phyloP scores from a whole-genome alignment of 1,284 basidiomycete genomes.

The Ganoderma resinaceum region DNA sequence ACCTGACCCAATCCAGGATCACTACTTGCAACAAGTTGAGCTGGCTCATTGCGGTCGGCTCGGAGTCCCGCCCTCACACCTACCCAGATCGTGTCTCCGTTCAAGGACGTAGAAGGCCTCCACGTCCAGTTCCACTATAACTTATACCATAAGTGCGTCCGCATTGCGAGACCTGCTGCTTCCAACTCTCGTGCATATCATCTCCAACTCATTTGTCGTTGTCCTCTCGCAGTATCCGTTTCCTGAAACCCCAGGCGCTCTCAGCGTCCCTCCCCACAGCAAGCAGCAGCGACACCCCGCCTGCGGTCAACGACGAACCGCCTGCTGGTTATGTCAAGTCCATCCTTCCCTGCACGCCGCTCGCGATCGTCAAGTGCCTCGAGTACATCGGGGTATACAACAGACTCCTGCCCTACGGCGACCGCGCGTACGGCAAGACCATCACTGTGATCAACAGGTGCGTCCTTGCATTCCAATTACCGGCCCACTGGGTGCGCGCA shows the following conservation, averaged over 20 bases:
- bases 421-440: conserved; percentile 92
- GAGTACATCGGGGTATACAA: conserved; percentile 95
- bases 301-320: conserved; percentile 62
- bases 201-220: neutral
- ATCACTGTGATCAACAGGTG: conserved; percentile 95
- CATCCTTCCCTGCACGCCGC: conserved; percentile 95
- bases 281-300: conserved; percentile 36
- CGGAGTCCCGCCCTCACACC: conserved; percentile 16
- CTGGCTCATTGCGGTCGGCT: conserved; percentile 4
- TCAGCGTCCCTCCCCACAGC: conserved; percentile 50
- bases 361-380: conserved; percentile 95
- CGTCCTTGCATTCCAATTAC: conserved; percentile 27
- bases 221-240: conserved; percentile 67
- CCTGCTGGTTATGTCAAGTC: conserved; percentile 90
- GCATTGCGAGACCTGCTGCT: neutral
- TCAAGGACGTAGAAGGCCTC: conserved; percentile 97
- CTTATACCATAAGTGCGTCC: conserved; percentile 90
- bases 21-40: conserved; percentile 89
- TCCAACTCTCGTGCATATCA: neutral
- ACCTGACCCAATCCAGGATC: conserved; percentile 66
- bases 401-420: conserved; percentile 89
- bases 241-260: conserved; percentile 71
- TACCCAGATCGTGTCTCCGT: conserved; percentile 85
- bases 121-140: conserved; percentile 98
- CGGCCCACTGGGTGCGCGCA: neutral